Evolutionary conservation across 164 flowering plant species (phyloP), one percentile per base, ranked within the genome.

Genomic region (Buxus sempervirens): DNA sequence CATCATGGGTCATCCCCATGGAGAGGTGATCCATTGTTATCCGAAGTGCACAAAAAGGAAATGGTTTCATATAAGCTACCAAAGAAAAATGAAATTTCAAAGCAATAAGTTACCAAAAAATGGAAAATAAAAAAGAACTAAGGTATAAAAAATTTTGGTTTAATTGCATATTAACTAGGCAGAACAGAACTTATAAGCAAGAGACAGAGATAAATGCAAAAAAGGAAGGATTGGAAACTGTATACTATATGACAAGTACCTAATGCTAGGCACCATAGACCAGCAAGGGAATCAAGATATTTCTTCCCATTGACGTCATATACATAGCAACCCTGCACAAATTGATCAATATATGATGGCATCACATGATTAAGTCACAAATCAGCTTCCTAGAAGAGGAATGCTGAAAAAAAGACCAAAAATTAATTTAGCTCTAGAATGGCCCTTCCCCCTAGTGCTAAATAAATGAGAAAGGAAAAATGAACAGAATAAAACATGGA

Each of bases 261-360:
- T 79, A 95, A 79, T 9, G 94, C 87, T 19, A 96, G 90, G 86
- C 90, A 89, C 99, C 99, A 95, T 58, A 95, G 78, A 76, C 97
- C 99, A 76, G 98, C 96, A 70, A 95, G 99, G 64, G 95, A 12
- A 79, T 95, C 99, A 66, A 95, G 91, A 83, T 89, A 95, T 76
- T 89, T 95, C 67, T 80, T 89, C 66, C 99, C 98, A 68, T 88
- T 76, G 41, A 60, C 70, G 61, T 95, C 98, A 75, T 84, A 95
- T 25, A 90, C 91, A 76, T 90, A 89, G 74, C 78, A 75, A 65
- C 99, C 99, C 99, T 95, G 82, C 41, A 74, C 58, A 16, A 38
- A 69, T 38, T 16, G 19, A 71, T 48, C 38, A 74, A 51, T 38
- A n/a, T 71, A 64, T 26, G 5, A 13, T 4, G 20, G 18, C n/a